phyloP scores from a whole-genome alignment of 495 filamentous ascomycete species.

The Penicillium turbatum region DNA sequence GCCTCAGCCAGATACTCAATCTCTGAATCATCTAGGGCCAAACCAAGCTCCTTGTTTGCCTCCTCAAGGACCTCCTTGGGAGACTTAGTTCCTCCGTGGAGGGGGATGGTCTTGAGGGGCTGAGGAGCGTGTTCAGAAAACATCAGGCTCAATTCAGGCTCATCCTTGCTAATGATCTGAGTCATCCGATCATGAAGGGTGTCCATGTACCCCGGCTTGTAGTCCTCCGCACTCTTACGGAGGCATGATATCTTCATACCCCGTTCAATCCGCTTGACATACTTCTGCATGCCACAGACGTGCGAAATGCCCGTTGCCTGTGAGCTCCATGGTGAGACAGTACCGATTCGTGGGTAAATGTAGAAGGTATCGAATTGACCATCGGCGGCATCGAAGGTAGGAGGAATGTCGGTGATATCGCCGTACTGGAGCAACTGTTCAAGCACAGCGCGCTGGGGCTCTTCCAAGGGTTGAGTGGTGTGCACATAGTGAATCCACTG shows the following conservation, averaged over 20 bases:
- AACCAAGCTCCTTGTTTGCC: constrained; percentile 75
- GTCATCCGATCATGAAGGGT: constrained; percentile 91
- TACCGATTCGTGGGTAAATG: constrained; percentile 71
- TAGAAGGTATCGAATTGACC: constrained; percentile 55
- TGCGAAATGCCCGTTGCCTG: constrained; percentile 90
- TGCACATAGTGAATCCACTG: constrained; percentile 65
- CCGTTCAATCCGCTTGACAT: constrained; percentile 80
- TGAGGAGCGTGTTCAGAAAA: constrained; percentile 72
- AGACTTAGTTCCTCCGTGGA: constrained; percentile 55
- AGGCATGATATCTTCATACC: constrained; percentile 67
- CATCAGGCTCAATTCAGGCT: constrained; percentile 66
- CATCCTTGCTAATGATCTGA: constrained; percentile 59
- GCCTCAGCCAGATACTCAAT: constrained; percentile 90
- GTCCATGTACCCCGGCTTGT: constrained; percentile 60
- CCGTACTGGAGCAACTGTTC: constrained; percentile 62
- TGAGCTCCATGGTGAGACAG: constrained; percentile 95
- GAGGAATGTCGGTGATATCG: constrained; percentile 46
- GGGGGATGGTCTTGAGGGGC: constrained; percentile 66
- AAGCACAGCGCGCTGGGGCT: constrained; percentile 44
- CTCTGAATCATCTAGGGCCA: constrained; percentile 82
- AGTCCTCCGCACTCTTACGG: constrained; percentile 27
- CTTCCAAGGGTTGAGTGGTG: constrained; percentile 35
- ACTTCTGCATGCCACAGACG: constrained; percentile 75
- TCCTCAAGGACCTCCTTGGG: constrained; percentile 70
- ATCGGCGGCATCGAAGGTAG: constrained; percentile 40